Conservation (phyloP, 768 basidiomycete species). For the Tricholoma bakamatsutake region DNA sequence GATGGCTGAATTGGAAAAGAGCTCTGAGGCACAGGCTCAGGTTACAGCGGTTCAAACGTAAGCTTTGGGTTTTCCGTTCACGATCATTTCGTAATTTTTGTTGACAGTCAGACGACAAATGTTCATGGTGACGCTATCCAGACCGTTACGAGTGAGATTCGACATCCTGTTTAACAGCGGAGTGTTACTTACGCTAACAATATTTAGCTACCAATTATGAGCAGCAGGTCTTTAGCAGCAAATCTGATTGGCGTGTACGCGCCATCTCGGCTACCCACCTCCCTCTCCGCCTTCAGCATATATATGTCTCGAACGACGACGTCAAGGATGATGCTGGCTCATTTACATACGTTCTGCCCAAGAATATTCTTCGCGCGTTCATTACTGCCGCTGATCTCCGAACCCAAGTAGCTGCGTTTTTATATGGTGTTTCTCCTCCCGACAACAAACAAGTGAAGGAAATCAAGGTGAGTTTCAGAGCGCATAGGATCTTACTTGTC, state of each 20-base stretch:
- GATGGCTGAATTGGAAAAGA: slow-evolving; percentile 98
- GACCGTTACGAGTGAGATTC: slow-evolving; percentile 75
- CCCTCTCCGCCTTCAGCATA: slow-evolving; percentile 93
- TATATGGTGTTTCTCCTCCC: slow-evolving; percentile 89
- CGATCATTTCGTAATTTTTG: neutral
- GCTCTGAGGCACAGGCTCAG: slow-evolving; percentile 88
- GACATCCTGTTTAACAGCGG: neutral
- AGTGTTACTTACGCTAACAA: slow-evolving; percentile 16
- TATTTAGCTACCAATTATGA: slow-evolving; percentile 87
- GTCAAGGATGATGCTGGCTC: slow-evolving; percentile 97
- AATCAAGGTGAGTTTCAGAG: slow-evolving; percentile 61
- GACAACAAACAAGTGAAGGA: slow-evolving; percentile 99
- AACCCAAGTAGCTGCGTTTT: slow-evolving; percentile 90
- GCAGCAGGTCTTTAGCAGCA: slow-evolving; percentile 97
- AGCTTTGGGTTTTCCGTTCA: slow-evolving; percentile 15
- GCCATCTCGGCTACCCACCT: slow-evolving; percentile 97
- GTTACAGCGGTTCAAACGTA: slow-evolving; percentile 93
- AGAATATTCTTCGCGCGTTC: slow-evolving; percentile 94
- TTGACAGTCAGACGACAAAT: slow-evolving; percentile 83
- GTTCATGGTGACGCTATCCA: slow-evolving; percentile 95
- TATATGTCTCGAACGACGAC: slow-evolving; percentile 98
- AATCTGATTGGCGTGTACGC: slow-evolving; percentile 99
- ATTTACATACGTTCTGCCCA: slow-evolving; percentile 93
- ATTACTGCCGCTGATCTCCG: slow-evolving; percentile 90
- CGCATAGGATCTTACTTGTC: neutral